Base-by-base conservation (phyloP, 371 early-diverging fungal genomes). In the Rozella allomycis region DNA sequence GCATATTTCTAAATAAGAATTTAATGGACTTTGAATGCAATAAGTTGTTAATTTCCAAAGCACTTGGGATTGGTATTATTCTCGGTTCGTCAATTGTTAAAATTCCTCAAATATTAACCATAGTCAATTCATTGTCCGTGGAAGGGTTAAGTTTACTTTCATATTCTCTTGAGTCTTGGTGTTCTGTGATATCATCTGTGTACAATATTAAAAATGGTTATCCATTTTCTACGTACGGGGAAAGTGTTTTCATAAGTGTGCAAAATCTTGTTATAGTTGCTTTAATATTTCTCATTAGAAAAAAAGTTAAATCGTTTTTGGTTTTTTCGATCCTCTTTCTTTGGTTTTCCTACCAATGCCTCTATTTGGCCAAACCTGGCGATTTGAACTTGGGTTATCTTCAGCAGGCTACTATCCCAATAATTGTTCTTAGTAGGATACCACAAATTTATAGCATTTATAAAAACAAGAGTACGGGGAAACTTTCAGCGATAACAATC, bases 151-250 rank as follows among this genome's bases (percentile, higher is more conserved):
- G 78, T 2, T 51, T 83, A 14, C 36, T 60, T 6, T 70, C 79
- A 3, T 78, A 76, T 42, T 30, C 79, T 10, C 52, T 91, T 23
- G 96, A 94, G 46, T 74, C 86, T 5, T 37, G 72, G 8, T 70
- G 78, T 23, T 69, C 71, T 31, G 52, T 62, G 20, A 74, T 87
- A 40, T 58, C 69, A 1, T 47, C 87, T 11, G 70, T 77, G 14
- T 94, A 86, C 60, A 86, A 86, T 51, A 37, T 61, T 18, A 67
- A 88, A 19, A 49, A 67, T 17, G 51, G 54, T 18, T 74, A 86
- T 43, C 80, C 91, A 19, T 83, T 88, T 43, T 77, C 76, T 22
- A 88, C 91, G 3, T 94, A 73, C 50, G 90, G 90, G 26, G 90
- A 88, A 54, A 64, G 67, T 13, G 43, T 67, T 45, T 74, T 74